Conservation (phyloP, 768 basidiomycete species). For the Tricholoma terreum region DNA sequence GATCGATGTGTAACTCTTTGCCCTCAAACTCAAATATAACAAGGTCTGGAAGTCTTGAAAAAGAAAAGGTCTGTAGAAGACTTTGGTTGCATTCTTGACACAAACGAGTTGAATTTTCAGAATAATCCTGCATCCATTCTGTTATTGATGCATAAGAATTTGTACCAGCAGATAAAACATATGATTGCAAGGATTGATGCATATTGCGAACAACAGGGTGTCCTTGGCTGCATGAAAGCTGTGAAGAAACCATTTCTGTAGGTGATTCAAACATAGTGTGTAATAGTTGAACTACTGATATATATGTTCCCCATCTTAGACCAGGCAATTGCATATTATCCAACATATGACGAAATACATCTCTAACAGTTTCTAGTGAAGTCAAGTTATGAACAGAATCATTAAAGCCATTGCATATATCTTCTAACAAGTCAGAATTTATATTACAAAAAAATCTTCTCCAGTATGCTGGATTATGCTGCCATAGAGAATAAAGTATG, state of each 20-base stretch:
- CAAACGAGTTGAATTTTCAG: background rate
- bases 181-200: background rate
- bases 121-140: background rate
- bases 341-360: background rate
- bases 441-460: background rate
- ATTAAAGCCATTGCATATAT: background rate
- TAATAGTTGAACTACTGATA: background rate
- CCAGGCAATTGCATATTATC: background rate
- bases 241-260: background rate
- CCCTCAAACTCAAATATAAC: slow-evolving; percentile 5
- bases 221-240: background rate
- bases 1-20: background rate
- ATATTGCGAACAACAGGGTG: background rate
- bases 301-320: background rate
- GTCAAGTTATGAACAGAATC: too few relatives aligned
- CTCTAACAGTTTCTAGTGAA: too few relatives aligned
- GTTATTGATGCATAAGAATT: background rate
- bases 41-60: background rate
- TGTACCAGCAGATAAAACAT: background rate
- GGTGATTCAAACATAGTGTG: background rate
- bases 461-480: background rate
- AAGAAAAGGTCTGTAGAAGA: background rate
- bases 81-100: background rate
- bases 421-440: background rate
- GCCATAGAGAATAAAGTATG: background rate